Conservation (phyloP, 2,329 filamentous ascomycete species). For the Chrysoporthe cubensis region DNA sequence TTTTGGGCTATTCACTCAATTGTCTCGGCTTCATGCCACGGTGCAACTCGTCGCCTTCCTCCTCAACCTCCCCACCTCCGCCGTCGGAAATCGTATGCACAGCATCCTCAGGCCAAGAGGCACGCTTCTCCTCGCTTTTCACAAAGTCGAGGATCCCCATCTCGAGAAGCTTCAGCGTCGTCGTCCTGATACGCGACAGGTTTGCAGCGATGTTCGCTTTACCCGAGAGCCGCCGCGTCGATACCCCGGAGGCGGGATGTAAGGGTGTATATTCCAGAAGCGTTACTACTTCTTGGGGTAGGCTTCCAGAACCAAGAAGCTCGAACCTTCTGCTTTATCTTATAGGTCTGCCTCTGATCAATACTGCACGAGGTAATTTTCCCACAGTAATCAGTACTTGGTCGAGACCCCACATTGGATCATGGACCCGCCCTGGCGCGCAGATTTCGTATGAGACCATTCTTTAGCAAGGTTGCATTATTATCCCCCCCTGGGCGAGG, state of each 20-base stretch:
- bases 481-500: background rate
- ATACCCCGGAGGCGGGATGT: background rate
- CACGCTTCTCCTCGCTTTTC: conserved; percentile 25
- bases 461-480: background rate
- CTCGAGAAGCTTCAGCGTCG: background rate
- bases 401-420: background rate
- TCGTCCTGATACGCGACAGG: background rate
- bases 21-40: conserved; percentile 28
- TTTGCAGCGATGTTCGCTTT: background rate
- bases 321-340: background rate
- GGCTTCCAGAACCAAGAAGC: background rate
- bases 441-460: background rate
- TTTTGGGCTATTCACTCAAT: conserved; percentile 12
- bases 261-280: background rate
- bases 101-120: conserved; percentile 17
- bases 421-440: background rate
- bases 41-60: conserved; percentile 22
- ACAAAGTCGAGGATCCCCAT: conserved; percentile 25
- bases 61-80: conserved; percentile 15
- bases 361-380: background rate
- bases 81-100: conserved; percentile 8
- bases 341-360: background rate
- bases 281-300: background rate
- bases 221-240: background rate
- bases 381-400: background rate